Conservation (phyloP, 306 rosid genomes). For the Fagus crenata region DNA sequence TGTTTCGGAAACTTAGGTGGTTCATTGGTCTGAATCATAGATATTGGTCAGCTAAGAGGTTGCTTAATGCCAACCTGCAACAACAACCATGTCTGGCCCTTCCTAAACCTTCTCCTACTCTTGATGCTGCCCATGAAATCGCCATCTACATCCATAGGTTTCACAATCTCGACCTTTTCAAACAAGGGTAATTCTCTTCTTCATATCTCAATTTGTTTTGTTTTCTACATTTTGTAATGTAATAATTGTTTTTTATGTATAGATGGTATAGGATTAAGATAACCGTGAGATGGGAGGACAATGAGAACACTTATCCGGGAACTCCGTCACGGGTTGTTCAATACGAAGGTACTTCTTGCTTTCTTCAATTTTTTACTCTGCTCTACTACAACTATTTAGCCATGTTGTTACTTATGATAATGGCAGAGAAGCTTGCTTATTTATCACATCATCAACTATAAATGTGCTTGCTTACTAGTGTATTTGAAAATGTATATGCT, state of each 20-base stretch:
- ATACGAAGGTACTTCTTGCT: constrained; percentile 62
- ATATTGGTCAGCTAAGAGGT: constrained; percentile 56
- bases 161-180: constrained; percentile 91
- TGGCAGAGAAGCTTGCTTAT: too few species aligned
- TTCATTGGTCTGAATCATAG: constrained; percentile 57
- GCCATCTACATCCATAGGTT: constrained; percentile 85
- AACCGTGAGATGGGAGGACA: constrained; percentile 81
- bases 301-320: constrained; percentile 51
- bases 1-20: constrained; percentile 77
- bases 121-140: constrained; percentile 72
- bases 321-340: constrained; percentile 88
- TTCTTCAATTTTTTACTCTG: constrained; percentile 1
- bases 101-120: constrained; percentile 26
- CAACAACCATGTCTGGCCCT: too few species aligned
- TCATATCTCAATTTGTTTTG: not conserved
- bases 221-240: not conserved
- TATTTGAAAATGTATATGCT: too few species aligned
- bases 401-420: too few species aligned
- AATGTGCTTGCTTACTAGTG: too few species aligned
- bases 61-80: constrained; percentile 31
- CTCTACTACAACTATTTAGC: too few species aligned
- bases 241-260: constrained; percentile 5
- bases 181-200: constrained; percentile 55
- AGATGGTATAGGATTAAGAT: constrained; percentile 85
- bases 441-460: too few species aligned